Percentiles rank a stretch among this genome's conserved stretches.
Evolutionary conservation across 495 filamentous ascomycete genomes (phyloP).

Genomic region (Niebla homalea): DNA sequence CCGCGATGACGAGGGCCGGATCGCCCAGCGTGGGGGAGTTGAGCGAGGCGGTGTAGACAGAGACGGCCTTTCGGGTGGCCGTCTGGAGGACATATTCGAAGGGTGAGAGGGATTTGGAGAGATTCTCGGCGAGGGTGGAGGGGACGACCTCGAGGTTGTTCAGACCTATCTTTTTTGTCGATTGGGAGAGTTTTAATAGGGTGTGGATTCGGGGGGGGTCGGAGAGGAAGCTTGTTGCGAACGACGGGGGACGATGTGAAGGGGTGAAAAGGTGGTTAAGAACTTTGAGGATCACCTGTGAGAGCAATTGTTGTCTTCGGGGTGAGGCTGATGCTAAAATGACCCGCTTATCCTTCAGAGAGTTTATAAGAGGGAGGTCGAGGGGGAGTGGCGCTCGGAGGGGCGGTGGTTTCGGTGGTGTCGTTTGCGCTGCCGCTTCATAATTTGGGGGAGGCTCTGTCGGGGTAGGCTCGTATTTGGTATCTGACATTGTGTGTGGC

Average conservation of each 20-base stretch:
- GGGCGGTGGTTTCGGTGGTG: slow-evolving; percentile 16
- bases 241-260: no score
- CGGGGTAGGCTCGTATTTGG: slow-evolving; percentile 13
- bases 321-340: slow-evolving; percentile 85
- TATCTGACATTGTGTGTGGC: slow-evolving; percentile 6
- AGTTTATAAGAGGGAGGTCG: slow-evolving; percentile 59
- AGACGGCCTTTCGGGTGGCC: slow-evolving; percentile 63
- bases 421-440: slow-evolving; percentile 12
- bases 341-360: slow-evolving; percentile 57
- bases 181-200: neutral
- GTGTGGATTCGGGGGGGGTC: neutral
- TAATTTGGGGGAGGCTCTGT: slow-evolving; percentile 19
- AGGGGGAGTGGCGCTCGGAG: slow-evolving; percentile 48
- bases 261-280: neutral
- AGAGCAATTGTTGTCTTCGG: slow-evolving; percentile 64
- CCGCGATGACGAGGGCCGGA: slow-evolving; percentile 74
- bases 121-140: slow-evolving; percentile 66
- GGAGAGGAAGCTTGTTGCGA: no score
- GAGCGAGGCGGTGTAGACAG: slow-evolving; percentile 48
- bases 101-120: slow-evolving; percentile 64
- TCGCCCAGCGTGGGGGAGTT: slow-evolving; percentile 42
- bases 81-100: slow-evolving; percentile 87
- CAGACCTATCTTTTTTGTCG: slow-evolving; percentile 47
- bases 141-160: slow-evolving; percentile 70
- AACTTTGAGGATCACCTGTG: slow-evolving; percentile 31